Evolutionary conservation across 78 protist species (phyloP).

Genomic region (Isochrysis galbana): DNA sequence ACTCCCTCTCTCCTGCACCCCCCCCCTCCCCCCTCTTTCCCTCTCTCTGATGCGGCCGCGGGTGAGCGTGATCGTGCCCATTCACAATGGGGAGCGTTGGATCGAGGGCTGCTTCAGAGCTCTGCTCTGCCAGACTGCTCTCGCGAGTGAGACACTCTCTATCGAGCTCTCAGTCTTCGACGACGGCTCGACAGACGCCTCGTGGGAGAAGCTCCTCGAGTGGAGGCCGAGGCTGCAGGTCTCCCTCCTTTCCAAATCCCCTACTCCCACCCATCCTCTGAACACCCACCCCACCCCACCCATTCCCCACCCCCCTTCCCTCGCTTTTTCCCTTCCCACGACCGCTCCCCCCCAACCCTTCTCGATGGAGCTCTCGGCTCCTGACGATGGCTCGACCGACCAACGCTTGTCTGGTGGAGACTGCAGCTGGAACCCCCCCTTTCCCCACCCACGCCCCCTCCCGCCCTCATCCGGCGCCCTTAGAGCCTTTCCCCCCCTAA

Average conservation of each 20-base stretch:
- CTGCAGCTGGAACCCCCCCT: no score
- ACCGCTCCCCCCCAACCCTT: no score
- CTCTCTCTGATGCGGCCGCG: no score
- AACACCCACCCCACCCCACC: neutral
- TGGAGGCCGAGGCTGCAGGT: neutral
- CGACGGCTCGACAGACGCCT: neutral
- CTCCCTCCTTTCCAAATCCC: no score
- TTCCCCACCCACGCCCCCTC: no score
- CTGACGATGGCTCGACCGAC: conserved; percentile 11
- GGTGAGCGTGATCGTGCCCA: neutral
- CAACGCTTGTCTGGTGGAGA: neutral
- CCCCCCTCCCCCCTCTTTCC: no score
- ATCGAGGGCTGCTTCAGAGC: neutral
- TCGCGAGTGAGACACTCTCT: neutral
- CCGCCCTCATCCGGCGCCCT: no score
- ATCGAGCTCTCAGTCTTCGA: neutral
- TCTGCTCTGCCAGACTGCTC: neutral
- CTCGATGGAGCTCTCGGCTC: conserved; percentile 14
- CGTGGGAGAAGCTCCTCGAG: neutral
- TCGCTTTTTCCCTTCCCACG: no score
- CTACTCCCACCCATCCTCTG: no score
- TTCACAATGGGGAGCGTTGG: neutral
- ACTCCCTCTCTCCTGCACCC: no score
- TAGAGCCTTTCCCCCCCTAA: no score
- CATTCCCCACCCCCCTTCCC: no score